A percentile compares a stretch with the other conserved stretches of the same genome.
Evolutionary conservation across 2,329 filamentous ascomycete species (phyloP).

Genomic region (Cryphonectria radicalis): DNA sequence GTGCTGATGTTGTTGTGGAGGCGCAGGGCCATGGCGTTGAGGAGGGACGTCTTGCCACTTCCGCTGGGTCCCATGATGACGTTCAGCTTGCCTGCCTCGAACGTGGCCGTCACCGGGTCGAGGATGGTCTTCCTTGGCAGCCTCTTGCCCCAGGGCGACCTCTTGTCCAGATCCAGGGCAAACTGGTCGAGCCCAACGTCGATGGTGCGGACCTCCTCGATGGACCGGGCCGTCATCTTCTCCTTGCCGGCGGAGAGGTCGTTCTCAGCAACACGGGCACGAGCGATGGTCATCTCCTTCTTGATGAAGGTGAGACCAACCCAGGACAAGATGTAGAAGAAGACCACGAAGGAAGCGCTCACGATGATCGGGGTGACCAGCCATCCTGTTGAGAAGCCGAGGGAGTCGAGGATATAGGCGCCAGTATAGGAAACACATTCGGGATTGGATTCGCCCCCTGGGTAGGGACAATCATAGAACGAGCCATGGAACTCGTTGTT

Average conservation of each 20-base stretch:
- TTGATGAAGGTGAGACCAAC: slow-evolving; percentile 66
- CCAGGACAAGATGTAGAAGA: slow-evolving; percentile 65
- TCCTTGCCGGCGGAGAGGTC: slow-evolving; percentile 74
- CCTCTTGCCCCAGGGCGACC: slow-evolving; percentile 55
- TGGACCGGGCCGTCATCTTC: slow-evolving; percentile 61
- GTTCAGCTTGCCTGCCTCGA: slow-evolving; percentile 71
- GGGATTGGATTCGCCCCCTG: slow-evolving; percentile 65
- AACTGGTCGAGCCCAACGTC: slow-evolving; percentile 69
- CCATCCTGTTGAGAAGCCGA: slow-evolving; percentile 72
- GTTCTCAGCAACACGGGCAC: slow-evolving; percentile 60
- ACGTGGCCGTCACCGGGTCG: slow-evolving; percentile 67
- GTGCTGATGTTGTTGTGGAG: slow-evolving; percentile 66
- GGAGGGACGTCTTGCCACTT: slow-evolving; percentile 74
- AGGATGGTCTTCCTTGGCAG: slow-evolving; percentile 64
- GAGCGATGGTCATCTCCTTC: slow-evolving; percentile 71
- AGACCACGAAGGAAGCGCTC: slow-evolving; percentile 63
- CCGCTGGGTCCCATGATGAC: slow-evolving; percentile 83
- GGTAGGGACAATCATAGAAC: slow-evolving; percentile 74
- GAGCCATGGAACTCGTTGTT: slow-evolving; percentile 74
- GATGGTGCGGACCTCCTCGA: slow-evolving; percentile 60
- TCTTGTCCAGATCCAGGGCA: slow-evolving; percentile 66
- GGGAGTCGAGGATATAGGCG: slow-evolving; percentile 67
- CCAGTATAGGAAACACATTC: slow-evolving; percentile 72
- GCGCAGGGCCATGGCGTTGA: slow-evolving; percentile 74
- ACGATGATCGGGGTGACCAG: slow-evolving; percentile 67